Evolutionary conservation across 208 protist genomes (phyloP), one percentile per base, ranked within the genome.

Genomic region (Wallacemonas sp.): DNA sequence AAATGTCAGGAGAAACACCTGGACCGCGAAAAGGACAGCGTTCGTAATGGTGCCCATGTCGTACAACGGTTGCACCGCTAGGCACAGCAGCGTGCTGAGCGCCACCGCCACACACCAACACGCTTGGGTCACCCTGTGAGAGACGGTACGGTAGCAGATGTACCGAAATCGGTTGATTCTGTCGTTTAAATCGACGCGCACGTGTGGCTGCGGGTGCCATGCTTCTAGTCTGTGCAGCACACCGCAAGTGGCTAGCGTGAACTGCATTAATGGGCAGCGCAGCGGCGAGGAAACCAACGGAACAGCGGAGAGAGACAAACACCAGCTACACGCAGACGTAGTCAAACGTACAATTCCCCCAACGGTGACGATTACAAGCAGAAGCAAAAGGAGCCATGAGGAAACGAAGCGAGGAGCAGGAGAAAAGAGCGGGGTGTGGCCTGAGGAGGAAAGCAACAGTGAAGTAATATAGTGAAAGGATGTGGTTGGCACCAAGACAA

Each of bases 41-140:
- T 78, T 69, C 0, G 71, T 55, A 0, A 46, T n/a, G 13, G 3
- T 17, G 9, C 73, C 63, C 50, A 79, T 63, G 61, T 79, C 52
- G 34, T 87, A 76, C 2, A 50, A 52, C 0, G 81, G 74, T 45
- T 84, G 77, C 33, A 79, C 59, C 1, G 76, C 73, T 1, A 74
- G 34, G n/a, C 21, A 61, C 17, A 83, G 54, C 9, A 48, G 69
- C n/a, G 73, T 80, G 41, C 71, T 78, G 36, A 81, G 34, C 22
- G 61, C 63, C 17, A 75, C 54, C 8, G 69, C 52, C 0, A 45
- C 53, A n/a, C 44, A 24, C 76, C 80, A 83, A 3, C 66, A 13
- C 24, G 50, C 41, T 6, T 48, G 63, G 29, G 42, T 73, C 13
- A 39, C 42, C 0, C n/a, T 22, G 52, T 66, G 42, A 2, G 57